Base-by-base conservation (phyloP, 225 moss, liverwort and hornwort species). In the Bryoerythrophyllum caledonicum region DNA sequence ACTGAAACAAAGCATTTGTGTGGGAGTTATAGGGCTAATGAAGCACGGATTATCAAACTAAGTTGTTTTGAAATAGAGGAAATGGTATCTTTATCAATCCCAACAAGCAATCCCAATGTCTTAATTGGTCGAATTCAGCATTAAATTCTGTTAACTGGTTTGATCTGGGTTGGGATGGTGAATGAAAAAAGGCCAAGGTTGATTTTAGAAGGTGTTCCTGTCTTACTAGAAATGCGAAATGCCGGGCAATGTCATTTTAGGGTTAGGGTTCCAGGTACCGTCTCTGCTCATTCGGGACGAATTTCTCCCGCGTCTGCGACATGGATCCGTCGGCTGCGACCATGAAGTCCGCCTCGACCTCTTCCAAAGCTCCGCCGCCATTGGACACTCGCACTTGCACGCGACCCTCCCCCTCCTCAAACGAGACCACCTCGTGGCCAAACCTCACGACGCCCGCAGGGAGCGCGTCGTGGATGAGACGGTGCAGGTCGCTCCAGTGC, bases 401-500 rank as follows among this genome's bases (percentile, higher is more conserved):
- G n/a, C n/a, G 35, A 10, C 69, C 68, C 61, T 87, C 78, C 46
- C 83, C 74, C 16, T 90, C 84, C 60, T 89, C 83, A 67, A 89
- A 85, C 1, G 91, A 89, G 44, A 84, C 72, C 14, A 91, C 96
- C 74, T 96, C 92, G 37, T 91, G 94, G 49, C 84, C 89, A 19
- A 84, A 92, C 25, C 91, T 81, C 55, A 90, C 92, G 19, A 94
- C 84, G 76, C 88, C 92, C 16, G 88, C 20, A 37, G 94, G 94
- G 27, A 96, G 84, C n/a, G 91, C 80, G 21, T 89, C 79, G 20
- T 78, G 81, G 21, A 96, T 77, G 60, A 92, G 75, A 32, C 72
- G 81, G 81, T 96, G 96, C 74, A 96, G 79, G 59, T 94, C 92
- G 72, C 84, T 90, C 96, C 96, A 96, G 70, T 90, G 94, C 66